These are phyloP conservation scores for Phaeoacremonium minimum DNA, from an alignment of 2,329 filamentous ascomycete genomes.

Conservation along the genomic window DNA sequence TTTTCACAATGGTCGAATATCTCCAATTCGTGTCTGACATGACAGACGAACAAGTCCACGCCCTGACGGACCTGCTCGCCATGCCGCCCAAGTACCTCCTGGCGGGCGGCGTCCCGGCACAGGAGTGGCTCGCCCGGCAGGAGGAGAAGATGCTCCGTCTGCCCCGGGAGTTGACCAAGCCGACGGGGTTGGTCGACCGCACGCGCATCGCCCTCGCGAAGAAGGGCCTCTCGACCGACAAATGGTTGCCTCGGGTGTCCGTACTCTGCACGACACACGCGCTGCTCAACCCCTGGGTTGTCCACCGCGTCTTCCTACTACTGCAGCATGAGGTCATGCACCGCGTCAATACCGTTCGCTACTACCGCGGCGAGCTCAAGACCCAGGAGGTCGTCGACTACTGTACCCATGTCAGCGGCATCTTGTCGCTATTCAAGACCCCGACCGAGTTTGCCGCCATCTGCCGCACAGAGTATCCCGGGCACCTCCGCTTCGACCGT, in stretches of 20 bases:
- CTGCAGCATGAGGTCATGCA: slow-evolving; percentile 35
- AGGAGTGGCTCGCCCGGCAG: slow-evolving; percentile 30
- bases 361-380: slow-evolving; percentile 7
- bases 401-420: slow-evolving; percentile 23
- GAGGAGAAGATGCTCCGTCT: slow-evolving; percentile 19
- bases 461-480: too few relatives aligned
- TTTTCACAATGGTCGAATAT: slow-evolving; percentile 9
- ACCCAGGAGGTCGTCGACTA: slow-evolving; percentile 14
- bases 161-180: slow-evolving; percentile 16
- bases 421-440: slow-evolving; percentile 34
- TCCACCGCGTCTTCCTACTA: slow-evolving; percentile 34
- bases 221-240: slow-evolving; percentile 14
- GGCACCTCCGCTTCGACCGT: slow-evolving; percentile 15
- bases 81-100: slow-evolving; percentile 26
- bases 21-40: slow-evolving; percentile 17
- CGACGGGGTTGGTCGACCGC: slow-evolving; percentile 24
- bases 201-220: slow-evolving; percentile 22
- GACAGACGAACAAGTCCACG: slow-evolving; percentile 18
- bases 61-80: slow-evolving; percentile 29
- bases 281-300: slow-evolving; percentile 13
- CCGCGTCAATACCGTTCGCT: slow-evolving; percentile 21
- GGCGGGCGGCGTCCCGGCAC: slow-evolving; percentile 19
- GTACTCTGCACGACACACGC: slow-evolving; percentile 14
- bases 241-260: slow-evolving; percentile 9
- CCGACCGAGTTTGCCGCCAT: slow-evolving; percentile 27